These are phyloP conservation scores for Musa acuminata DNA, from an alignment of 176 grass and related monocot species.

Conservation along the genomic window DNA sequence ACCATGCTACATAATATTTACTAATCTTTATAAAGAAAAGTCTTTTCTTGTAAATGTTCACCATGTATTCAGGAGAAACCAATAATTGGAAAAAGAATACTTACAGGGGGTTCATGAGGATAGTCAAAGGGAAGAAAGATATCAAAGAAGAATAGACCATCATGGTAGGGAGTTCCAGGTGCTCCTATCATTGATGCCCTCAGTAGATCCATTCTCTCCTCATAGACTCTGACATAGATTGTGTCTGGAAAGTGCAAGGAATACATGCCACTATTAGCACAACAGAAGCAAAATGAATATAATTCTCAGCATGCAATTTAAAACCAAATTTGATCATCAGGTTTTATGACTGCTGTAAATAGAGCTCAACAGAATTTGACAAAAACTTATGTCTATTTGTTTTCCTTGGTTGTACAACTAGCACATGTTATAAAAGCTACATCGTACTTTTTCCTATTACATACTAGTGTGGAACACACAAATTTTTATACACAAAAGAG, in stretches of 20 bases:
- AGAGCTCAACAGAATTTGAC: no score
- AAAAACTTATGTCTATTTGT: no score
- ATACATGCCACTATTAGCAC: constrained; percentile 18
- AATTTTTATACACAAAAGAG: no score
- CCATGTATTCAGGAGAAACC: constrained; percentile 1
- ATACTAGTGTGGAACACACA: no score
- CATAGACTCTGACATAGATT: constrained; percentile 86
- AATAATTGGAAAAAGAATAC: constrained; percentile 25
- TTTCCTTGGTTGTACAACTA: no score
- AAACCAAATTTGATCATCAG: neutral
- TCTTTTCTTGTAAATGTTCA: neutral
- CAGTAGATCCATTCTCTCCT: constrained; percentile 93
- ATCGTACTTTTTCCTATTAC: no score
- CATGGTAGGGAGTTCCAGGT: constrained; percentile 86
- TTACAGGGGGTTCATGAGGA: constrained; percentile 87
- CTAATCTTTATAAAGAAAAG: neutral
- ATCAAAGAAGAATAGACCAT: constrained; percentile 94
- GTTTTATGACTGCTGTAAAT: no score
- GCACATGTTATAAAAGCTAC: no score
- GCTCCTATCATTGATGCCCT: constrained; percentile 88
- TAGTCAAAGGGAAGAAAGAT: constrained; percentile 85
- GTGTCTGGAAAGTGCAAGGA: constrained; percentile 43
- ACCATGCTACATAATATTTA: neutral
- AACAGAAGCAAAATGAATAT: neutral
- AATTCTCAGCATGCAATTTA: neutral